These are phyloP conservation scores for Clavispora asparagi DNA, from an alignment of 805 yeast species.

Conservation along the genomic window DNA sequence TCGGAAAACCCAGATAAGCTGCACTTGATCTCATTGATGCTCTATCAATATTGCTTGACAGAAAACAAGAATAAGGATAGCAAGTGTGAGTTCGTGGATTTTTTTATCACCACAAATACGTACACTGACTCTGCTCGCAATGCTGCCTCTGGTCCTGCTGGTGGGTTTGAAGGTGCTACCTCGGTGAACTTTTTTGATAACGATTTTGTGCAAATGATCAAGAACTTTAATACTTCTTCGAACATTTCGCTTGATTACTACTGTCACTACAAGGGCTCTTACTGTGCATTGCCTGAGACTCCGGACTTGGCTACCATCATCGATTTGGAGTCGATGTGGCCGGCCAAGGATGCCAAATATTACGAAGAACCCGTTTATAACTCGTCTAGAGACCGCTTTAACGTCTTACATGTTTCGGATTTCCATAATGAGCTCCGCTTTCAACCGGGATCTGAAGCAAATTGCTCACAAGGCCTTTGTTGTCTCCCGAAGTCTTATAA, in stretches of 20 bases:
- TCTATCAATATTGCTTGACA: constrained; percentile 31
- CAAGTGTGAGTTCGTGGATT: constrained; percentile 32
- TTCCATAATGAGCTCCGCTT: constrained; percentile 58
- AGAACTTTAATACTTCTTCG: constrained; percentile 31
- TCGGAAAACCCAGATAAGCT: constrained; percentile 25
- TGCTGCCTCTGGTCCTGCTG: constrained; percentile 18
- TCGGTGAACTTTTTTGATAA: constrained; percentile 32
- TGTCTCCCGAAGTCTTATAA: constrained; percentile 51
- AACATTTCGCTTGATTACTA: constrained; percentile 42
- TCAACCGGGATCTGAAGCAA: constrained; percentile 51
- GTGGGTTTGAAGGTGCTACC: constrained; percentile 15
- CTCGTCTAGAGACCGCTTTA: constrained; percentile 36
- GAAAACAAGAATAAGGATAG: constrained; percentile 23
- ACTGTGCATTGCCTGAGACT: constrained; percentile 49
- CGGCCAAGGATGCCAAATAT: constrained; percentile 25
- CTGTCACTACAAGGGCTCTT: constrained; percentile 44
- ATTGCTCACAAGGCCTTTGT: constrained; percentile 53
- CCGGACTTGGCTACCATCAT: constrained; percentile 41
- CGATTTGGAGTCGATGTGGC: constrained; percentile 31
- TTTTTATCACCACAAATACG: constrained; percentile 33
- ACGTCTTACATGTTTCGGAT: constrained; percentile 63
- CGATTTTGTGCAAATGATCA: constrained; percentile 34
- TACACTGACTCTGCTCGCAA: constrained; percentile 12
- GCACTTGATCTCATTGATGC: constrained; percentile 31
- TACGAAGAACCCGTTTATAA: constrained; percentile 27